phyloP scores from a whole-genome alignment of 495 filamentous ascomycete genomes.

The Tetracladium marchalianum region DNA sequence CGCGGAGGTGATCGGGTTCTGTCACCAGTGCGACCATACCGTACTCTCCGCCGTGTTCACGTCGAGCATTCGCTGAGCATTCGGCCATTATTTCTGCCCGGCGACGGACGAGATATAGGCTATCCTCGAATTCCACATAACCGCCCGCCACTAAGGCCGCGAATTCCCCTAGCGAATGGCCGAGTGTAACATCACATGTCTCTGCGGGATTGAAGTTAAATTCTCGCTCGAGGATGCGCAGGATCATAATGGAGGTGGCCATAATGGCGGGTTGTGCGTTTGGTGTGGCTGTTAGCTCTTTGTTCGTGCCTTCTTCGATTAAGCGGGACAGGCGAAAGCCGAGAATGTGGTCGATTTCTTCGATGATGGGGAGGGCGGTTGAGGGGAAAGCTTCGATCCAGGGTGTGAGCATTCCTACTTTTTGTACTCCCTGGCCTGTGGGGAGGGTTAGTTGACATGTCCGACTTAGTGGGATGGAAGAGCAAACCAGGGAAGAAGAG shows the following conservation, averaged over 20 bases:
- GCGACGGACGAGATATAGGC: slow-evolving; percentile 62
- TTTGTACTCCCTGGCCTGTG: slow-evolving; percentile 86
- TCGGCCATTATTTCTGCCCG: slow-evolving; percentile 80
- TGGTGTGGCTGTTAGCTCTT: slow-evolving; percentile 64
- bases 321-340: slow-evolving; percentile 60
- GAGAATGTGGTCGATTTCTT: slow-evolving; percentile 74
- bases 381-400: slow-evolving; percentile 78
- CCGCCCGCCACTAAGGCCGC: slow-evolving; percentile 78
- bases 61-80: slow-evolving; percentile 53
- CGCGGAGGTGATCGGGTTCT: slow-evolving; percentile 59
- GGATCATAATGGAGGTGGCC: slow-evolving; percentile 82
- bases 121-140: slow-evolving; percentile 67
- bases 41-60: slow-evolving; percentile 61
- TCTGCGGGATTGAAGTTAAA: slow-evolving; percentile 65
- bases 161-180: slow-evolving; percentile 94
- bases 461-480: background rate
- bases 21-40: slow-evolving; percentile 93
- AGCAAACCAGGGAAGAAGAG: slow-evolving; percentile 74
- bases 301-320: slow-evolving; percentile 70
- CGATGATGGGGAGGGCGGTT: slow-evolving; percentile 59
- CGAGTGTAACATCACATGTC: slow-evolving; percentile 70
- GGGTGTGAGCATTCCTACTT: slow-evolving; percentile 78
- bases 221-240: slow-evolving; percentile 78
- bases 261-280: slow-evolving; percentile 95
- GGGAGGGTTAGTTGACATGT: background rate